Evolutionary conservation across 345 rosid genomes (phyloP).

Genomic region (Anacardium occidentale): DNA sequence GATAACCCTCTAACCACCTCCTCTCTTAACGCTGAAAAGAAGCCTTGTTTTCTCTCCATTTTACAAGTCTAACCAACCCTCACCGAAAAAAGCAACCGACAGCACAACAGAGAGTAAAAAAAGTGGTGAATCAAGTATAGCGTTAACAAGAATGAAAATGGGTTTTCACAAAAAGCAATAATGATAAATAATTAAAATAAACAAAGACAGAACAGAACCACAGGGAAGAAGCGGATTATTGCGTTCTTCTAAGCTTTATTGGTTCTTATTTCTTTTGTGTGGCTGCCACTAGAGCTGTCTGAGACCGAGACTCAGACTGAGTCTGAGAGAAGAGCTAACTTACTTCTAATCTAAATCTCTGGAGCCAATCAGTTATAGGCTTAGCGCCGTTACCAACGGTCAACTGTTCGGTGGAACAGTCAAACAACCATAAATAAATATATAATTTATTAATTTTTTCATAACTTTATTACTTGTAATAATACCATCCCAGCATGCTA

Average conservation of each 20-base stretch:
- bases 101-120: not conserved
- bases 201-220: not conserved
- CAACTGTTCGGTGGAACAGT: no score
- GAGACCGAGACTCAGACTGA: no score
- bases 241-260: no score
- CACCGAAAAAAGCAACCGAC: not conserved
- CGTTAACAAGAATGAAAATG: slow-evolving; percentile 12
- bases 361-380: no score
- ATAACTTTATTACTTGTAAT: no score
- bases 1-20: slow-evolving; percentile 60
- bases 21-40: slow-evolving; percentile 57
- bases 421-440: no score
- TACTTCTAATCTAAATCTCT: no score
- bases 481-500: no score
- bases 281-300: not conserved
- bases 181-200: slow-evolving; percentile 5
- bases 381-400: no score
- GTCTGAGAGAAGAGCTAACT: no score
- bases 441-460: no score
- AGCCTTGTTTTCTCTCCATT: slow-evolving; percentile 82
- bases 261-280: not conserved
- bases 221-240: not conserved
- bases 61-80: not conserved
- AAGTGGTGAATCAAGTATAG: not conserved
- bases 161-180: not conserved